Evolutionary conservation across 257 asterid genomes (phyloP), one percentile per base, ranked within the genome.

Genomic region (Nicotiana benthamiana): DNA sequence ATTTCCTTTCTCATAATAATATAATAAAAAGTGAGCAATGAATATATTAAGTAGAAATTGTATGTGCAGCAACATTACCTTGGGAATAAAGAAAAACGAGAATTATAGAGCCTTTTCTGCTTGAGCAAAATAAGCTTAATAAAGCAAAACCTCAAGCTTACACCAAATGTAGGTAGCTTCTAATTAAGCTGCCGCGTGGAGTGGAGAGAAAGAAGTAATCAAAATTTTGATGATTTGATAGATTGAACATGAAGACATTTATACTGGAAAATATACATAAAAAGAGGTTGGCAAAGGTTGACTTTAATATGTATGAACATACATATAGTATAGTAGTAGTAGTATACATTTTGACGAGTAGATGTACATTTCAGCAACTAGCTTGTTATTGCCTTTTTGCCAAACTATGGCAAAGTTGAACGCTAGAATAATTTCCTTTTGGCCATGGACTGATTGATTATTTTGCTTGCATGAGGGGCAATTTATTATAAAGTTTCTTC

Each of bases 21-120:
- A 5, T 40, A 51, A 13, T 51, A 51, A 51, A 51, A 56, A 54
- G 18, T 4, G 24, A 61, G 48, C 12, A 40, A 40, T 40, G 12
- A 9, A 40, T 40, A 15, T 27, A 63, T 9, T 13, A 63, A 18
- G 11, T 63, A 62, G 40, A 28, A 62, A 62, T 2, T 28, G 30
- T 10, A 67, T 7, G 43, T 74, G 9, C 10, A 52, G 1, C 22
- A 12, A 74, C 26, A 26, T 74, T 74, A 74, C 79, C 79, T 74
- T 48, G 62, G 62, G 26, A 74, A 74, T 13, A 10, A 13, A 22
- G 56, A 43, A 28, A 79, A 18, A 53, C 22, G 20, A 54, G 20
- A 66, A 56, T 61, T 11, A 75, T 40, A 17, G 62, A 54, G 56
- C 87, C 93, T 93, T 93, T 90, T 86, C 96, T 88, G 92, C 90